Conservation (phyloP, 2,329 filamentous ascomycete genomes). For the Phoma sp. region DNA sequence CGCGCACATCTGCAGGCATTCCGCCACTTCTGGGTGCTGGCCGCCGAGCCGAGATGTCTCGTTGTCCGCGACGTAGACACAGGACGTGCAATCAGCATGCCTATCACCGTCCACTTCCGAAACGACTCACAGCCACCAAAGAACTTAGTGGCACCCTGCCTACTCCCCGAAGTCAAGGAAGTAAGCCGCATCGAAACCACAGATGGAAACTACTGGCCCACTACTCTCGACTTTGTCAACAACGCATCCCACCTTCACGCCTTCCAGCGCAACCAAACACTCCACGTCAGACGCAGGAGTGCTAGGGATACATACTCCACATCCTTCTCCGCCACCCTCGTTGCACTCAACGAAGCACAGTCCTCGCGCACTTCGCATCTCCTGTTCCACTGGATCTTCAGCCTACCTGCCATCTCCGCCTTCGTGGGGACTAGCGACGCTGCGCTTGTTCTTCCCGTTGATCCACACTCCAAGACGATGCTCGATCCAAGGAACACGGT, state of each 20-base stretch:
- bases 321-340: conserved; percentile 76
- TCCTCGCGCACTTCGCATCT: conserved; percentile 44
- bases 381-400: conserved; percentile 78
- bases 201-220: conserved; percentile 78
- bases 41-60: conserved; percentile 86
- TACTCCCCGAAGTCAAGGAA: conserved; percentile 69
- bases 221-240: conserved; percentile 75
- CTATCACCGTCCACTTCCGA: conserved; percentile 70
- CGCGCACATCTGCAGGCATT: conserved; percentile 94
- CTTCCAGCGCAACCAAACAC: conserved; percentile 73
- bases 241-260: conserved; percentile 68
- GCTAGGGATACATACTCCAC: conserved; percentile 64
- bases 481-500: conserved; percentile 64
- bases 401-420: conserved; percentile 61
- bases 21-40: conserved; percentile 95
- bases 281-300: conserved; percentile 75
- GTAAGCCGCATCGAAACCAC: conserved; percentile 69
- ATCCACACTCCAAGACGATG: conserved; percentile 55
- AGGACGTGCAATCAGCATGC: conserved; percentile 76
- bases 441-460: conserved; percentile 51
- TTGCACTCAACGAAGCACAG: conserved; percentile 72
- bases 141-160: conserved; percentile 60
- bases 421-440: conserved; percentile 65
- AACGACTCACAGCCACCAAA: conserved; percentile 42
- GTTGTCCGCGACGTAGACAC: conserved; percentile 88